Base-by-base conservation (phyloP, 1,284 basidiomycete genomes). In the Ganoderma meredithae region DNA sequence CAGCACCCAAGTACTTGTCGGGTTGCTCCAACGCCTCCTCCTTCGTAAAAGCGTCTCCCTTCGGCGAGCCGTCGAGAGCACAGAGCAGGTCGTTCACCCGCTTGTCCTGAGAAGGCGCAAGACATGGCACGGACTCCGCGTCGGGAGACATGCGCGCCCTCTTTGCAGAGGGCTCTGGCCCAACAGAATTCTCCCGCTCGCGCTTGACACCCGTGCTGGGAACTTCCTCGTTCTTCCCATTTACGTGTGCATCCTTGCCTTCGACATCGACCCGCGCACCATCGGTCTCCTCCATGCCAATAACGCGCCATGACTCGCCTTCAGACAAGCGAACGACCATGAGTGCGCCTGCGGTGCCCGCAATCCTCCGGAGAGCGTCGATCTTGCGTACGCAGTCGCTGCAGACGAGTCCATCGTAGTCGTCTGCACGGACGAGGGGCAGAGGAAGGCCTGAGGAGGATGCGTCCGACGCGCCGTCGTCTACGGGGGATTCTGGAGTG, bases 341-440 rank as follows among this genome's bases (percentile, higher is more conserved):
- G 52, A 88, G 82, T 22, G 81, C 81, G 1, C 90, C 91, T 55
- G 81, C 80, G 0, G 90, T 90, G 31, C 92, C 92, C 12, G 90
- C 91, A 76, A 86, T 90, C 61, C 84, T 83, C 68, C 80, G 79
- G 15, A 94, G 78, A n/a, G 82, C 83, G 39, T 82, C 79, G 65
- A 86, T 88, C 52, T 80, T 78, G 22, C 78, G 79, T 17, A 90
- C 91, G 76, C 93, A 95, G 27, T 81, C 74, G 40, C 84, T 83
- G 78, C 93, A 95, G 12, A 94, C 80, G 71, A 95, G 86, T 40
- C 86, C 81, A 55, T 94, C 91, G 75, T 94, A 95, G 74, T 90
- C 86, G 22, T 81, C 81, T 5, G 86, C 88, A 27, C 86, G 79
- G 65, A 95, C 83, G 36, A 94, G 82, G 5, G 90, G 85, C 39